A percentile compares a stretch with the other conserved stretches of the same genome.
phyloP scores from a whole-genome alignment of 192 early-diverging fungal genomes.

The Podila verticillata region DNA sequence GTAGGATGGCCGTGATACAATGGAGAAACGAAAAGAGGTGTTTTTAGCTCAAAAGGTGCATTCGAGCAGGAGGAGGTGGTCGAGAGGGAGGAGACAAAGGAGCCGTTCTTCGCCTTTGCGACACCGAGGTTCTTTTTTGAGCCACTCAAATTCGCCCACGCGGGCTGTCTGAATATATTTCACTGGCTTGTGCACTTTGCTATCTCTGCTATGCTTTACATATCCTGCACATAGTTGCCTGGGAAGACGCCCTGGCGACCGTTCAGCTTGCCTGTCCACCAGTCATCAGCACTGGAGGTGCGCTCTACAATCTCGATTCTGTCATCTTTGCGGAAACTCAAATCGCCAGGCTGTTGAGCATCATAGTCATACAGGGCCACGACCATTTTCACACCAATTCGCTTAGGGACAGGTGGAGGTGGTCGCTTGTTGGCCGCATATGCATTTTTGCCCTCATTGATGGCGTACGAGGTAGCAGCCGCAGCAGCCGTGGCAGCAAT shows the following conservation, averaged over 20 bases:
- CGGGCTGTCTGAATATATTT: too few relatives aligned
- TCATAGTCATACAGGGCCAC: slow-evolving; percentile 83
- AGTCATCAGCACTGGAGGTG: slow-evolving; percentile 70
- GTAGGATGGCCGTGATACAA: too few relatives aligned
- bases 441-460: slow-evolving; percentile 5
- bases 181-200: background rate
- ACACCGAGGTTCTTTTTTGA: too few relatives aligned
- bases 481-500: slow-evolving; percentile 29
- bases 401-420: slow-evolving; percentile 44
- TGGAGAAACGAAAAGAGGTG: too few relatives aligned
- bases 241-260: slow-evolving; percentile 76
- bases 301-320: slow-evolving; percentile 73
- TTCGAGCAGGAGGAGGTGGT: background rate
- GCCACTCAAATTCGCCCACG: too few relatives aligned
- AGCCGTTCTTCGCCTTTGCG: too few relatives aligned
- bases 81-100: background rate
- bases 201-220: slow-evolving; percentile 1
- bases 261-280: slow-evolving; percentile 84
- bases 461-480: slow-evolving; percentile 29
- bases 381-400: slow-evolving; percentile 56
- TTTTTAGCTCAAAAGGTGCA: too few relatives aligned
- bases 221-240: slow-evolving; percentile 50
- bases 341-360: slow-evolving; percentile 76
- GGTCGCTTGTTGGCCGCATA: slow-evolving; percentile 32
- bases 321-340: slow-evolving; percentile 77